Conservation (phyloP, 257 asterid genomes). For the Solanum infundibuliforme region DNA sequence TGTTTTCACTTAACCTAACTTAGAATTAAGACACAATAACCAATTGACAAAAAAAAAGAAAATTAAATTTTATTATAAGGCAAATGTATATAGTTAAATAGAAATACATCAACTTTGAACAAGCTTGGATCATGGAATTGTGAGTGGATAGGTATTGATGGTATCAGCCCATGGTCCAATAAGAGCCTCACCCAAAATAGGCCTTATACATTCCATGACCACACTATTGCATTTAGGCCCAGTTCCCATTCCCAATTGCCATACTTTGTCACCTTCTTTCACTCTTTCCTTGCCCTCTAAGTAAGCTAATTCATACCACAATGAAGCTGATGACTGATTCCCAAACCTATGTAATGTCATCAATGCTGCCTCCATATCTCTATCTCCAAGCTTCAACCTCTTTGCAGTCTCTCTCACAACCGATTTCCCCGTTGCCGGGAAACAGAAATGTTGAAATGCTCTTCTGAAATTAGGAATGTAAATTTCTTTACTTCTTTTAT, state of each 20-base stretch:
- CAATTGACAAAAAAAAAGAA: background rate
- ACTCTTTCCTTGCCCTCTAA: constrained; percentile 63
- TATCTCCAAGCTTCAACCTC: constrained; percentile 18
- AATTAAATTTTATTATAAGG: background rate
- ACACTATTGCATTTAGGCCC: constrained; percentile 65
- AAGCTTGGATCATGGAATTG: background rate
- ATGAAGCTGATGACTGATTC: constrained; percentile 45
- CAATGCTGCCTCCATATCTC: constrained; percentile 27
- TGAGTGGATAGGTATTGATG: constrained; percentile 28
- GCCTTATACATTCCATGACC: constrained; percentile 52
- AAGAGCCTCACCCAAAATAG: constrained; percentile 32
- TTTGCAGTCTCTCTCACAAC: constrained; percentile 48
- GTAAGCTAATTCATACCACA: constrained; percentile 68
- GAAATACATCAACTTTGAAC: background rate
- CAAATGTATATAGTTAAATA: background rate
- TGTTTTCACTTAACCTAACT: background rate
- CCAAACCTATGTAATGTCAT: constrained; percentile 65
- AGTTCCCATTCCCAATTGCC: constrained; percentile 77
- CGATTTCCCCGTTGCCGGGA: constrained; percentile 63
- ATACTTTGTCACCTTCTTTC: constrained; percentile 51
- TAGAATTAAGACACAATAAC: background rate
- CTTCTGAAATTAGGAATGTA: constrained; percentile 63
- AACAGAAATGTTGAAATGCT: constrained; percentile 67
- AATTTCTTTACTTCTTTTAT: constrained; percentile 34
- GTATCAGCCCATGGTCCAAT: constrained; percentile 64